Evolutionary conservation across 768 basidiomycete species (phyloP), one percentile per base, ranked within the genome.

Genomic region (Boletus reticuloceps): DNA sequence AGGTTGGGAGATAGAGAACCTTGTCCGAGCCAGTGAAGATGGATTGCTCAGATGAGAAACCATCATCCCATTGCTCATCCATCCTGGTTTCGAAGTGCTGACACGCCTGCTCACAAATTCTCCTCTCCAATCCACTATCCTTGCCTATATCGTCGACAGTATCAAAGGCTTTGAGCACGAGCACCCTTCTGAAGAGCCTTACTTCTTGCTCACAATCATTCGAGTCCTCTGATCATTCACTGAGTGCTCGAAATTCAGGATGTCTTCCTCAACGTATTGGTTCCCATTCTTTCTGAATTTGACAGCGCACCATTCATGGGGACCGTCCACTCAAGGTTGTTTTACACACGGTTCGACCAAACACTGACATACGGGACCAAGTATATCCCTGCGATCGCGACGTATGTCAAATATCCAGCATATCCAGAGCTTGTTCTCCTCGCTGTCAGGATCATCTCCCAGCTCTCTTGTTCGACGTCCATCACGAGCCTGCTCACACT

Each of bases 31-130:
- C 43, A 74, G 75, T 2, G 85, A 89, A 52, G 82, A 82, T n/a
- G 69, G 73, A 6, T 64, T 76, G 16, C 66, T 79, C 25, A 85
- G 77, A 54, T 70, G 72, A 36, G 87, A 89, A 29, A 64, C 70
- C 0, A 69, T 92, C 16, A 61, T 82, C 20, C 79, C 81, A n/a
- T 76, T 84, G 31, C 77, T 88, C 11, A 65, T 82, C 3, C 93
- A 97, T 64, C 94, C 96, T 4, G 96, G 94, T 0, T 93, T 90
- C 66, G 89, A 94, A 52, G 74, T 97, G 51, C 82, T 94, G 72
- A 82, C 86, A 41, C 84, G 91, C 5, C 63, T 98, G 14, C 75
- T 98, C 47, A 87, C 86, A 14, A 82, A 81, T 45, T 83, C 88
- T 0, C 76, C 82, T 0, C 77, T 98, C 5, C 92, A 94, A 67